Evolutionary conservation across 208 protist genomes (phyloP).

Genomic region (Crithidia brevicula): DNA sequence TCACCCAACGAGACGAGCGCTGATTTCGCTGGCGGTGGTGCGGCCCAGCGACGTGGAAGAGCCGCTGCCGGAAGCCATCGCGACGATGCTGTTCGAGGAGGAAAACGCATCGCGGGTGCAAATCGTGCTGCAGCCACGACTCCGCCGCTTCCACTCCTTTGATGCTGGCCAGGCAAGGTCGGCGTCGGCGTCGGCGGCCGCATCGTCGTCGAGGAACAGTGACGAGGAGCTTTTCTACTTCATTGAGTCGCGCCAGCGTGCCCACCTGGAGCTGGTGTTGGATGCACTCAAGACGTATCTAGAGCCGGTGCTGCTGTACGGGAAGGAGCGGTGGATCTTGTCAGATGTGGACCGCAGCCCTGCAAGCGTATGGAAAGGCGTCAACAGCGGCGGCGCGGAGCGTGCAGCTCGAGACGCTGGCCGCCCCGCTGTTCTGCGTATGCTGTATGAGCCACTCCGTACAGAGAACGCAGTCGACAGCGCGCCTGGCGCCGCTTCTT

Average conservation of each 20-base stretch:
- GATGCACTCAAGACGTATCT: slow-evolving; percentile 59
- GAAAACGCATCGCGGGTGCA: slow-evolving; percentile 63
- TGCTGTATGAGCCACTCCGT: slow-evolving; percentile 38
- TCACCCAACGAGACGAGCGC: slow-evolving; percentile 11
- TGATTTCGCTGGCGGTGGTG: slow-evolving; percentile 54
- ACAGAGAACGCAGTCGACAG: not conserved
- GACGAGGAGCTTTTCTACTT: slow-evolving; percentile 79
- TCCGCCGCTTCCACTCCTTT: slow-evolving; percentile 54
- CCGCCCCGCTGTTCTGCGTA: slow-evolving; percentile 40
- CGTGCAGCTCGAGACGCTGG: slow-evolving; percentile 23
- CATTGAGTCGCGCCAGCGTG: slow-evolving; percentile 73
- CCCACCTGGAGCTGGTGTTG: slow-evolving; percentile 73
- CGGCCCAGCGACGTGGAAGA: slow-evolving; percentile 27
- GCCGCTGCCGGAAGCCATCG: slow-evolving; percentile 58
- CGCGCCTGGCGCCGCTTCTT: not conserved
- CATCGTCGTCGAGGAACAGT: too few species aligned
- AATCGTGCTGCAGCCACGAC: slow-evolving; percentile 83
- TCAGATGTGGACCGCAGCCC: slow-evolving; percentile 83
- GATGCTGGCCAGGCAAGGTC: too few species aligned
- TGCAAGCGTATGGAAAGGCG: slow-evolving; percentile 8
- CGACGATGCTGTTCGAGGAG: slow-evolving; percentile 72
- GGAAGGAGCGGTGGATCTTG: slow-evolving; percentile 73
- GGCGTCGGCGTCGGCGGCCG: too few species aligned
- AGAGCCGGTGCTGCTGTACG: slow-evolving; percentile 70
- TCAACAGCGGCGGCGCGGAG: not conserved